Evolutionary conservation across 805 yeast species (phyloP).

Genomic region (Wickerhamomyces kurtzmanii): DNA sequence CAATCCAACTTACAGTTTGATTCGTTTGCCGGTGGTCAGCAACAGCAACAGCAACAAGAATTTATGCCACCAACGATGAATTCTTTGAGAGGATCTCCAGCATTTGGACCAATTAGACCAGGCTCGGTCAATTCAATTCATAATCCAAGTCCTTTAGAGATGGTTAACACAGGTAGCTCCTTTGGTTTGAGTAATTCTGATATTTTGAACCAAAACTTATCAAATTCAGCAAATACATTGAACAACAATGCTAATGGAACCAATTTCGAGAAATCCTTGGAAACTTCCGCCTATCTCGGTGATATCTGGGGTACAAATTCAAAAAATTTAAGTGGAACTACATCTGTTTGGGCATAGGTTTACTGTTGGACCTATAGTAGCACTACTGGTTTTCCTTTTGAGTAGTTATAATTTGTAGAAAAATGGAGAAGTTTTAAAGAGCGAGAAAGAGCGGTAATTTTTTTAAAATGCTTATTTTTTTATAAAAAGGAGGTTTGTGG

Average conservation of each 20-base stretch:
- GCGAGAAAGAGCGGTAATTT: too few relatives aligned
- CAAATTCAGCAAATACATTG: slow-evolving; percentile 4
- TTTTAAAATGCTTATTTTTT: too few relatives aligned
- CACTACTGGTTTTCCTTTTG: too few relatives aligned
- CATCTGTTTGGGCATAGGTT: slow-evolving; percentile 19
- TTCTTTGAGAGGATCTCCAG: too few relatives aligned
- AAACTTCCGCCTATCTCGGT: slow-evolving; percentile 9
- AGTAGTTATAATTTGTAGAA: too few relatives aligned
- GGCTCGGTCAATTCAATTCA: slow-evolving; percentile 7
- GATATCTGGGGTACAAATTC: slow-evolving; percentile 18
- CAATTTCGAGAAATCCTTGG: slow-evolving; percentile 10
- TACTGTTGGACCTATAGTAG: too few relatives aligned
- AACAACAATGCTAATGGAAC: slow-evolving; percentile 3
- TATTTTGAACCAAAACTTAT: slow-evolving; percentile 7
- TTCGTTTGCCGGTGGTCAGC: too few relatives aligned
- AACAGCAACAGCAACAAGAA: slow-evolving; percentile 5
- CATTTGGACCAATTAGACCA: slow-evolving; percentile 5
- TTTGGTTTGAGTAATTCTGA: slow-evolving; percentile 8
- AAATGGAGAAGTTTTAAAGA: too few relatives aligned
- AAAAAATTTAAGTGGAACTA: slow-evolving; percentile 10
- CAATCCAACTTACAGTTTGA: too few relatives aligned
- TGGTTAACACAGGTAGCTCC: slow-evolving; percentile 7
- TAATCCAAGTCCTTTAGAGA: slow-evolving; percentile 11
- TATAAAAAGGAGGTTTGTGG: too few relatives aligned
- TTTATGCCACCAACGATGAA: not conserved